Conservation (phyloP, 2,329 filamentous ascomycete genomes). For the Penicillium sp. region DNA sequence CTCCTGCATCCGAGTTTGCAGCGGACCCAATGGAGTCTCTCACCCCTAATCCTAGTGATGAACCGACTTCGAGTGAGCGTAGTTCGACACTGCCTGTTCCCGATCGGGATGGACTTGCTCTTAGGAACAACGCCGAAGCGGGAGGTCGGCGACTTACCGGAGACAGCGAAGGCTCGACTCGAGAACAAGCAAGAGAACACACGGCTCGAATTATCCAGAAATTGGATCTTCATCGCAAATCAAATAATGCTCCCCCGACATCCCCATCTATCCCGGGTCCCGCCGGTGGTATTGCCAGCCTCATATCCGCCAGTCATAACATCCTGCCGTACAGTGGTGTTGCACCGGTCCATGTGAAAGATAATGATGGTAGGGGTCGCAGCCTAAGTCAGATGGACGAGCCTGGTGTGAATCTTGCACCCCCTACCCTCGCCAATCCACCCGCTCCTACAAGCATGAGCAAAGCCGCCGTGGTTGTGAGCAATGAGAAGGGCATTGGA, state of each 20-base stretch:
- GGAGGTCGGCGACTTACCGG: conserved; percentile 47
- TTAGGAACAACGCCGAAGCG: conserved; percentile 69
- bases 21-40: conserved; percentile 68
- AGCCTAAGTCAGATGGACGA: conserved; percentile 39
- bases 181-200: conserved; percentile 79
- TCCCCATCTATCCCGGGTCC: conserved; percentile 40
- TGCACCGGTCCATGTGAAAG: conserved; percentile 35
- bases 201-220: conserved; percentile 87
- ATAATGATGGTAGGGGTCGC: conserved; percentile 34
- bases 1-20: conserved; percentile 83
- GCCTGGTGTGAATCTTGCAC: conserved; percentile 63
- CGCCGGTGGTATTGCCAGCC: conserved; percentile 67
- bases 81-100: conserved; percentile 61
- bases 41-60: conserved; percentile 49
- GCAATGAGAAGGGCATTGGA: conserved; percentile 65
- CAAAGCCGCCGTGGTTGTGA: conserved; percentile 74
- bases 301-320: conserved; percentile 79
- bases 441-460: conserved; percentile 81
- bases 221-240: conserved; percentile 79
- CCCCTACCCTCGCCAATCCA: conserved; percentile 73
- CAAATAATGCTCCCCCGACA: conserved; percentile 51
- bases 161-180: conserved; percentile 59
- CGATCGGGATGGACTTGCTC: conserved; percentile 52
- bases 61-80: conserved; percentile 54
- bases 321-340: conserved; percentile 61